Evolutionary conservation across 352 stramenopile genomes (phyloP).

Genomic region (Hyaloperonospora arabidopsidis): DNA sequence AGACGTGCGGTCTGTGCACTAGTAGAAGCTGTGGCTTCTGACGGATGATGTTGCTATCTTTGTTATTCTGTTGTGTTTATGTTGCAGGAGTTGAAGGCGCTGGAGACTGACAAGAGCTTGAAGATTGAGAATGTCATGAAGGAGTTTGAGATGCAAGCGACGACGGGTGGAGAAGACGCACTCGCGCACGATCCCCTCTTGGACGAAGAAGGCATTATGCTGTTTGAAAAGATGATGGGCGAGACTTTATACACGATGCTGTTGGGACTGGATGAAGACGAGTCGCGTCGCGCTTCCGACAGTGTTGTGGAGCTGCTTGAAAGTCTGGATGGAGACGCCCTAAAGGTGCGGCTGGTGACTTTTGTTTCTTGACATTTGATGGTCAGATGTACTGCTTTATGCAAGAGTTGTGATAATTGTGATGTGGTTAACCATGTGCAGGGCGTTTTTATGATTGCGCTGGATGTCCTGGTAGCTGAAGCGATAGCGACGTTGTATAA

Average conservation of each 20-base stretch:
- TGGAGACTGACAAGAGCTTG: slow-evolving; percentile 32
- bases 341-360: slow-evolving; percentile 38
- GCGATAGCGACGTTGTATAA: slow-evolving; percentile 49
- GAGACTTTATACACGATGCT: slow-evolving; percentile 34
- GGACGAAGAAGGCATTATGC: slow-evolving; percentile 30
- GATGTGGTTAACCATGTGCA: slow-evolving; percentile 12
- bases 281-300: slow-evolving; percentile 39
- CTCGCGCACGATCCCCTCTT: neutral
- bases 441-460: slow-evolving; percentile 63
- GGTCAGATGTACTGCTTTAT: no score
- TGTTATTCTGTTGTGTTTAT: no score
- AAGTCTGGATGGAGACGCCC: slow-evolving; percentile 58
- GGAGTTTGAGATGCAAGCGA: slow-evolving; percentile 49
- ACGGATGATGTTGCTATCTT: no score
- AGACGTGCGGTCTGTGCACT: no score
- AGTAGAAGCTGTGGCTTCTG: no score
- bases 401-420: neutral
- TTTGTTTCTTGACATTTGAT: no score
- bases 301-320: slow-evolving; percentile 58
- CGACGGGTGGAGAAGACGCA: slow-evolving; percentile 9
- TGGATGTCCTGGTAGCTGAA: slow-evolving; percentile 52
- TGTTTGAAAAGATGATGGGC: slow-evolving; percentile 50
- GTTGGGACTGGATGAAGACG: slow-evolving; percentile 22
- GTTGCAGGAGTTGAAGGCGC: slow-evolving; percentile 19
- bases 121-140: slow-evolving; percentile 61